Conservation (phyloP, 2,329 filamentous ascomycete species). For the Balansia obtecta region DNA sequence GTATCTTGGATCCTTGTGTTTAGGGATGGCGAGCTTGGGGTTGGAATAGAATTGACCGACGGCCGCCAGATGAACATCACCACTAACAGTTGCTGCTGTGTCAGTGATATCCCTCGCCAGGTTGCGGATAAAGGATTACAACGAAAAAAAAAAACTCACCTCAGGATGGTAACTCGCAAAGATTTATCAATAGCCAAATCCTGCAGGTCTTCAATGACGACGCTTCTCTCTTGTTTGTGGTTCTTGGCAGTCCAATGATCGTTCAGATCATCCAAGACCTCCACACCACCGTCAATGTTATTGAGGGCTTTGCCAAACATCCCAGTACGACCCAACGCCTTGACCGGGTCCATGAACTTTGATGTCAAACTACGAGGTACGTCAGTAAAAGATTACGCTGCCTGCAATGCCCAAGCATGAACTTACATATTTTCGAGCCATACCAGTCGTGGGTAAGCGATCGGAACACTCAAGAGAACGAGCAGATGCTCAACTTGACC, state of each 20-base stretch:
- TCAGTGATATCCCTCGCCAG: not conserved
- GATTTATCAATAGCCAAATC: constrained; percentile 89
- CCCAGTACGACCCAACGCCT: constrained; percentile 73
- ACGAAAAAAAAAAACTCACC: constrained; percentile 32
- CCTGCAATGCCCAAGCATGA: not conserved
- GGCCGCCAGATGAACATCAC: constrained; percentile 86
- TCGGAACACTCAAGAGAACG: constrained; percentile 72
- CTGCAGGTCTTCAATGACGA: constrained; percentile 82
- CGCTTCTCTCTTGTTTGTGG: constrained; percentile 80
- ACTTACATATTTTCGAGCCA: constrained; percentile 60
- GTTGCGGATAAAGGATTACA: not conserved
- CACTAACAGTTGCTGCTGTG: constrained; percentile 32
- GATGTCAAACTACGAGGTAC: constrained; percentile 58
- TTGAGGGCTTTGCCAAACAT: constrained; percentile 72
- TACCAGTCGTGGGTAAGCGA: constrained; percentile 65
- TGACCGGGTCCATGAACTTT: constrained; percentile 74
- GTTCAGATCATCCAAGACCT: constrained; percentile 83
- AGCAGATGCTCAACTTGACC: constrained; percentile 84
- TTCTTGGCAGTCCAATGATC: constrained; percentile 97
- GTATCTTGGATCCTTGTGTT: constrained; percentile 87
- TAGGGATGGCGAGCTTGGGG: constrained; percentile 63
- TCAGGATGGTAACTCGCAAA: constrained; percentile 79
- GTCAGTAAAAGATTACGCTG: not conserved
- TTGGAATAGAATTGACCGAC: constrained; percentile 94
- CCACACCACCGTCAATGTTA: constrained; percentile 81